Conservation (phyloP, 2,329 filamentous ascomycete genomes). For the Trichophyton simii region DNA sequence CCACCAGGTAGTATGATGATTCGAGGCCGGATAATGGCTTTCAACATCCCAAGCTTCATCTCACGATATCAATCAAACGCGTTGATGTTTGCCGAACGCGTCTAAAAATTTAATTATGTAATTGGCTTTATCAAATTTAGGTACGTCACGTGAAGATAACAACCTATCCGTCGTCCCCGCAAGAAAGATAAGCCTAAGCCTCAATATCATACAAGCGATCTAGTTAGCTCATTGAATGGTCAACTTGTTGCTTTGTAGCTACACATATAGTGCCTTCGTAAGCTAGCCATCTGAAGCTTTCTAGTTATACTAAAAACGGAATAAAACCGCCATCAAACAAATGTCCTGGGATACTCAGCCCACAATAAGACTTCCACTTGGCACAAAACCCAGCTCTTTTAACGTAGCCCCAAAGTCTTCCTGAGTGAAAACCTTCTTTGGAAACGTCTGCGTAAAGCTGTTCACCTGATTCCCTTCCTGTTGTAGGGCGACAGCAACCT, state of each 20-base stretch:
- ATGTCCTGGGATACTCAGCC: slow-evolving; percentile 23
- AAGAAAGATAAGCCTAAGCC: neutral
- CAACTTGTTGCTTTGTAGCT: too few relatives aligned
- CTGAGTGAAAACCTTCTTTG: slow-evolving; percentile 62
- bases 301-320: neutral
- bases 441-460: slow-evolving; percentile 77
- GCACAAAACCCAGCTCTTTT: slow-evolving; percentile 81
- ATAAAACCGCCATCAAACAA: neutral
- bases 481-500: slow-evolving; percentile 67
- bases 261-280: neutral
- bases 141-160: neutral
- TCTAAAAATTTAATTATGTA: slow-evolving; percentile 1
- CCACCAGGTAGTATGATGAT: neutral
- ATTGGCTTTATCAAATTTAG: neutral
- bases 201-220: neutral
- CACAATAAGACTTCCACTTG: slow-evolving; percentile 79
- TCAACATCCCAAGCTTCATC: neutral
- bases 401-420: slow-evolving; percentile 81
- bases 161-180: neutral
- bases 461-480: slow-evolving; percentile 58
- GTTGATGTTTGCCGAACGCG: slow-evolving; percentile 1
- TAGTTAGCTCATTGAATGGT: too few relatives aligned
- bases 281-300: neutral
- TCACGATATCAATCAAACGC: neutral
- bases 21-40: neutral